phyloP scores from a whole-genome alignment of 225 moss, liverwort and hornwort genomes.

The Climacium dendroides region DNA sequence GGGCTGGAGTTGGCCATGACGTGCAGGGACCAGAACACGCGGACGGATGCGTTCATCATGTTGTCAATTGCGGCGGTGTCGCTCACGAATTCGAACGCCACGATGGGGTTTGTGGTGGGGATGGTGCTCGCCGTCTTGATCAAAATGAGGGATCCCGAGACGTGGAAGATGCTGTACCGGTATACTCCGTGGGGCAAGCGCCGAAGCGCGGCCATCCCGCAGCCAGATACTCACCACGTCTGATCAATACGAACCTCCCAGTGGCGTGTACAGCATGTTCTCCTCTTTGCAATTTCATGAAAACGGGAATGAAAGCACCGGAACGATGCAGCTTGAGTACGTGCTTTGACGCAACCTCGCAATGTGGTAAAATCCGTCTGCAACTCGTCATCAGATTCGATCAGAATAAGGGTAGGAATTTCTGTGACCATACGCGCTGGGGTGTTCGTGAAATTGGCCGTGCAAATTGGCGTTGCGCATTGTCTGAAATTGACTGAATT shows the following conservation, averaged over 20 bases:
- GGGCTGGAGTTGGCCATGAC: slow-evolving; percentile 86
- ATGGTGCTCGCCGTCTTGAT: slow-evolving; percentile 37
- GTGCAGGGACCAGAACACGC: slow-evolving; percentile 56
- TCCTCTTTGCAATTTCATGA: background rate
- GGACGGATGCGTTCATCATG: slow-evolving; percentile 54
- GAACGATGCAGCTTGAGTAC: background rate
- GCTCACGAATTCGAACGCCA: slow-evolving; percentile 30
- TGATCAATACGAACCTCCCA: background rate
- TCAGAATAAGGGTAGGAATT: background rate
- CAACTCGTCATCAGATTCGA: background rate
- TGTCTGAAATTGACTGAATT: background rate
- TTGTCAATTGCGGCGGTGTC: slow-evolving; percentile 45
- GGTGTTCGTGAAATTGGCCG: background rate
- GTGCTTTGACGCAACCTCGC: background rate
- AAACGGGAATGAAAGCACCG: too few species aligned
- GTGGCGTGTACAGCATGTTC: background rate
- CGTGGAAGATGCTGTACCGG: slow-evolving; percentile 4
- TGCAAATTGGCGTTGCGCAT: background rate
- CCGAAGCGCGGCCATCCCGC: background rate
- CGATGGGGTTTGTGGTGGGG: slow-evolving; percentile 51
- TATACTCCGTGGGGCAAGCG: background rate
- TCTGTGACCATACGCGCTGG: background rate
- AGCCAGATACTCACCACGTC: background rate
- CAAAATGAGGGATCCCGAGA: slow-evolving; percentile 6
- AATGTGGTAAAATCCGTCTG: background rate